Percentiles rank a stretch among this genome's conserved stretches.
Conservation (phyloP, 1,284 basidiomycete species). For the Megacollybia platyphylla region DNA sequence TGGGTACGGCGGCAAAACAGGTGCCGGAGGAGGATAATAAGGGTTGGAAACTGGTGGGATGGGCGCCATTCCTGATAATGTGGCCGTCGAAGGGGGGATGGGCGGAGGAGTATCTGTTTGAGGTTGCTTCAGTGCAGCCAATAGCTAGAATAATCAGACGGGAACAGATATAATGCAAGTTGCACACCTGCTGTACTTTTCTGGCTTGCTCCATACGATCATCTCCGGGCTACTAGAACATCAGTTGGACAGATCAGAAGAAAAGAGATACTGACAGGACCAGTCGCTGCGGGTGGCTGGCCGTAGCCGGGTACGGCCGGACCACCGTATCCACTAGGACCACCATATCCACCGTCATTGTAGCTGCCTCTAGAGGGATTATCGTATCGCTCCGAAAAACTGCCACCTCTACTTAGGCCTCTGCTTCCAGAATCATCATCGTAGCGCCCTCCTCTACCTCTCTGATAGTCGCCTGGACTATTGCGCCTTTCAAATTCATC, state of each 20-base stretch:
- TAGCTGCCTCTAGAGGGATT: neutral
- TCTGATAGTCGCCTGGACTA: slow-evolving; percentile 32
- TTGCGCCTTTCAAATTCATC: slow-evolving; percentile 26
- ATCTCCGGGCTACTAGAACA: slow-evolving; percentile 27
- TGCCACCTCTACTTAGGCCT: slow-evolving; percentile 15
- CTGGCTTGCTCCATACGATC: slow-evolving; percentile 73
- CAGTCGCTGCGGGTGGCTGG: slow-evolving; percentile 4
- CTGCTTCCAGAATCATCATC: slow-evolving; percentile 30
- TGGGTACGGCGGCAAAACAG: slow-evolving; percentile 22
- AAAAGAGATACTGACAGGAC: neutral
- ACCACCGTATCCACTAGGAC: slow-evolving; percentile 9
- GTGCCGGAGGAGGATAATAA: slow-evolving; percentile 29
- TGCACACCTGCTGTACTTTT: slow-evolving; percentile 59
- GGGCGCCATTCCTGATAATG: slow-evolving; percentile 15
- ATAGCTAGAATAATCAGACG: slow-evolving; percentile 23
- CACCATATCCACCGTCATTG: slow-evolving; percentile 2
- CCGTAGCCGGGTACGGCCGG: slow-evolving; percentile 7
- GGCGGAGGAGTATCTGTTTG: slow-evolving; percentile 17
- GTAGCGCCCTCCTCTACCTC: slow-evolving; percentile 19
- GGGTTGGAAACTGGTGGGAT: slow-evolving; percentile 12
- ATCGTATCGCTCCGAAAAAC: slow-evolving; percentile 8
- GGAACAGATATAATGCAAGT: slow-evolving; percentile 1
- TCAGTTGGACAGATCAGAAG: neutral
- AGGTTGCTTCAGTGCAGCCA: slow-evolving; percentile 69
- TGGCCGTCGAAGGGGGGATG: slow-evolving; percentile 17